A percentile compares a stretch with the other conserved stretches of the same genome.
Evolutionary conservation across 371 early-diverging fungal genomes (phyloP).

Genomic region (Saksenaea vasiformis): DNA sequence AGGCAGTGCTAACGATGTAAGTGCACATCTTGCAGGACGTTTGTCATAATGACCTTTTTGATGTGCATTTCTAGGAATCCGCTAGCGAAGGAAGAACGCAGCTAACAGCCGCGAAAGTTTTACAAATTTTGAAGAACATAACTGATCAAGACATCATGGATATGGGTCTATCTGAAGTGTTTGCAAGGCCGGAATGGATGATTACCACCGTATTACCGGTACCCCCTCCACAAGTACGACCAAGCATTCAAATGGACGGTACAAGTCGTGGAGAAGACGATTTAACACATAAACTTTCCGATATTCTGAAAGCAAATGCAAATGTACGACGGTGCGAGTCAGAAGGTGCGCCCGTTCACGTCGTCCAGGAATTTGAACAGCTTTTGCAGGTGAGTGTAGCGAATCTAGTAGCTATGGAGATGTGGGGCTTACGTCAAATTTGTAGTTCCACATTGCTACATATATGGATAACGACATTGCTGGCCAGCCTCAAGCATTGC

Average conservation of each 20-base stretch:
- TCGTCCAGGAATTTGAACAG: slow-evolving; percentile 94
- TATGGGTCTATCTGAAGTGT: slow-evolving; percentile 94
- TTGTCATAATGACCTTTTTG: background rate
- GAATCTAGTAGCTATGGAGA: background rate
- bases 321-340: slow-evolving; percentile 86
- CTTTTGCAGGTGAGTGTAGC: slow-evolving; percentile 74
- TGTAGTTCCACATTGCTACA: slow-evolving; percentile 96
- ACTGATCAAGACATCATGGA: slow-evolving; percentile 85
- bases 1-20: slow-evolving; percentile 57
- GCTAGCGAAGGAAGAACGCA: slow-evolving; percentile 68
- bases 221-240: slow-evolving; percentile 98
- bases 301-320: slow-evolving; percentile 97
- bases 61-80: slow-evolving; percentile 38
- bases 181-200: slow-evolving; percentile 99
- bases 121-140: slow-evolving; percentile 91
- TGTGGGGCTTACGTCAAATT: background rate
- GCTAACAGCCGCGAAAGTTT: slow-evolving; percentile 83
- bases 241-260: slow-evolving; percentile 98
- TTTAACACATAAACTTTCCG: slow-evolving; percentile 96
- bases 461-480: slow-evolving; percentile 99
- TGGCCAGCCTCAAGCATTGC: slow-evolving; percentile 96
- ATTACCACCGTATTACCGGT: slow-evolving; percentile 94
- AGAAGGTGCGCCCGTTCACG: slow-evolving; percentile 97
- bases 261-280: slow-evolving; percentile 96
- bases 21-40: slow-evolving; percentile 22